Evolutionary conservation across 257 asterid species (phyloP).

Genomic region (Cruciata laevipes): DNA sequence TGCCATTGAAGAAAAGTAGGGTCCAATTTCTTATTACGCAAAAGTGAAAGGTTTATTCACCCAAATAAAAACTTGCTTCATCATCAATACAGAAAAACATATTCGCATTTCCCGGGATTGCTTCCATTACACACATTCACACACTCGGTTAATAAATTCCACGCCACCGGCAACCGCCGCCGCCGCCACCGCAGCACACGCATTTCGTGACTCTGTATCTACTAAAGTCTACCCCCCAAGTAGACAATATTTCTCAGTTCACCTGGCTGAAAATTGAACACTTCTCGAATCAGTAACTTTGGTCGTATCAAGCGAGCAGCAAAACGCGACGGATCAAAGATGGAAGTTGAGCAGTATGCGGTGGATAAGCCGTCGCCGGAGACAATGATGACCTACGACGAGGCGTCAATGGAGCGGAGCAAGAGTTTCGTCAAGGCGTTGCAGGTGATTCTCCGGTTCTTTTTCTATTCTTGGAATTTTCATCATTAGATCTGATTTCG

Average conservation of each 20-base stretch:
- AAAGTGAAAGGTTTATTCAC: not conserved
- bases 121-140: conserved; percentile 37
- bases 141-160: conserved; percentile 5
- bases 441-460: conserved; percentile 41
- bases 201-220: conserved; percentile 40
- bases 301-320: not conserved
- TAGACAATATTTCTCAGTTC: not conserved
- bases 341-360: conserved; percentile 39
- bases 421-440: conserved; percentile 80
- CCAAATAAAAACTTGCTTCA: conserved; percentile 14
- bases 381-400: conserved; percentile 73
- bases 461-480: not conserved
- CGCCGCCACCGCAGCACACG: not conserved
- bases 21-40: not conserved
- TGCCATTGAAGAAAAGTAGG: not conserved
- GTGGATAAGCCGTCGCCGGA: conserved; percentile 31
- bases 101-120: conserved; percentile 47
- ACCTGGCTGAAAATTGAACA: not conserved
- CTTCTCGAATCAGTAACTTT: not conserved
- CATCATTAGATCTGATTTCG: conserved; percentile 8
- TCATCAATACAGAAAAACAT: not conserved
- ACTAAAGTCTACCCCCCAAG: not conserved
- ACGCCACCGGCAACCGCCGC: conserved; percentile 12
- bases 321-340: conserved; percentile 6
- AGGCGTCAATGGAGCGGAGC: conserved; percentile 65